These are phyloP conservation scores for Phlyctochytrium arcticum DNA, from an alignment of 192 early-diverging fungal genomes.

Conservation along the genomic window DNA sequence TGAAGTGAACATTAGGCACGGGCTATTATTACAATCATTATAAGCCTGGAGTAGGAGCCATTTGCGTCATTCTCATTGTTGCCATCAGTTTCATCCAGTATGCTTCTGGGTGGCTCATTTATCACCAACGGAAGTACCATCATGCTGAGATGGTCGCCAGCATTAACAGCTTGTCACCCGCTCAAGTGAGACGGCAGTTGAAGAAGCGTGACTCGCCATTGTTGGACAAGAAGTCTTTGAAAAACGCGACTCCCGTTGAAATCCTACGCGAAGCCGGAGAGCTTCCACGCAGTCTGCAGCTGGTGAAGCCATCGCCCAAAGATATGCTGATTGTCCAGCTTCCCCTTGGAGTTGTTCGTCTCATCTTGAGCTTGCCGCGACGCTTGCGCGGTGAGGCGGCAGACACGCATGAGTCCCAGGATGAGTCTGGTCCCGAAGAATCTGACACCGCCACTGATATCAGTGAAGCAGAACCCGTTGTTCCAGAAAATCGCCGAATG, in stretches of 20 bases:
- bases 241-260: constrained; percentile 10
- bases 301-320: neutral
- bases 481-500: no score
- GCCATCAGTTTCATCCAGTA: constrained; percentile 43
- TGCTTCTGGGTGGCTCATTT: constrained; percentile 27
- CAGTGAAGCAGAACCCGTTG: no score
- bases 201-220: neutral
- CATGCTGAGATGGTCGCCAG: neutral
- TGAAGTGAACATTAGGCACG: no score
- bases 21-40: constrained; percentile 38
- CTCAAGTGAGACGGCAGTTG: constrained; percentile 30
- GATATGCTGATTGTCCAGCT: constrained; percentile 2
- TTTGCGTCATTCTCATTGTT: constrained; percentile 31
- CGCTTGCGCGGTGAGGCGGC: no score
- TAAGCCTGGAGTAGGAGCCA: constrained; percentile 37
- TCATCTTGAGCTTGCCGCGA: no score
- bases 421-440: no score
- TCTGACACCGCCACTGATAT: no score
- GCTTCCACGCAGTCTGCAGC: neutral
- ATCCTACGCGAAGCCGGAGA: neutral
- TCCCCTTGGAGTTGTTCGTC: neutral
- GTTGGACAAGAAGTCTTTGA: constrained; percentile 2
- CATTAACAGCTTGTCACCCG: constrained; percentile 15
- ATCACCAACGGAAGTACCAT: neutral
- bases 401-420: no score